A percentile compares a stretch with the other conserved stretches of the same genome.
phyloP scores from a whole-genome alignment of 1,284 basidiomycete species.

The Chalciporus piperatoides region DNA sequence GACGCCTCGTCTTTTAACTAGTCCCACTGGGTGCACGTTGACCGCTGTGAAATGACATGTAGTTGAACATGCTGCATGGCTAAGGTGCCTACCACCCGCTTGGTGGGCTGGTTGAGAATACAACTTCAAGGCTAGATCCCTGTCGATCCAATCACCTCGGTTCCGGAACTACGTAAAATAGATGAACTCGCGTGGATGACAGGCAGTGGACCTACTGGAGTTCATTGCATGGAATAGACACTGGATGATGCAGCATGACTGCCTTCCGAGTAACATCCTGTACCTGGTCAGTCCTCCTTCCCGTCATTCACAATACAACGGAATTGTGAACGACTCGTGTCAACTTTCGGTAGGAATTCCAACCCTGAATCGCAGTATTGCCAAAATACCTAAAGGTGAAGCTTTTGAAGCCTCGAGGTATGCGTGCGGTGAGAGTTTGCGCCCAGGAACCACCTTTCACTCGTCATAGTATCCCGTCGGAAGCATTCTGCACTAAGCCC shows the following conservation, averaged over 20 bases:
- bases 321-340: constrained; percentile 12
- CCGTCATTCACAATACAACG: constrained; percentile 12
- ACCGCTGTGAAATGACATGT: constrained; percentile 26
- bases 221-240: constrained; percentile 1
- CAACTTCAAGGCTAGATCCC: constrained; percentile 19
- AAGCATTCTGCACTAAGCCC: constrained; percentile 23
- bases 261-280: constrained; percentile 10
- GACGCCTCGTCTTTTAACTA: constrained; percentile 26
- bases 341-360: constrained; percentile 21
- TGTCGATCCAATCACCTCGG: constrained; percentile 29
- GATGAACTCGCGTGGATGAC: constrained; percentile 24
- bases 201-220: constrained; percentile 9
- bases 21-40: constrained; percentile 23
- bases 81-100: constrained; percentile 21
- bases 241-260: constrained; percentile 10
- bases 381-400: constrained; percentile 33
- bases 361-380: constrained; percentile 34
- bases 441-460: constrained; percentile 26
- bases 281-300: constrained; percentile 4
- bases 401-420: constrained; percentile 32
- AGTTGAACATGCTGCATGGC: constrained; percentile 25
- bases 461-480: constrained; percentile 29
- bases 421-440: constrained; percentile 31
- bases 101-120: constrained; percentile 9
- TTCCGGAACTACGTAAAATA: constrained; percentile 20